Conservation (phyloP, 805 yeast species). For the Yarrowia hollandica region DNA sequence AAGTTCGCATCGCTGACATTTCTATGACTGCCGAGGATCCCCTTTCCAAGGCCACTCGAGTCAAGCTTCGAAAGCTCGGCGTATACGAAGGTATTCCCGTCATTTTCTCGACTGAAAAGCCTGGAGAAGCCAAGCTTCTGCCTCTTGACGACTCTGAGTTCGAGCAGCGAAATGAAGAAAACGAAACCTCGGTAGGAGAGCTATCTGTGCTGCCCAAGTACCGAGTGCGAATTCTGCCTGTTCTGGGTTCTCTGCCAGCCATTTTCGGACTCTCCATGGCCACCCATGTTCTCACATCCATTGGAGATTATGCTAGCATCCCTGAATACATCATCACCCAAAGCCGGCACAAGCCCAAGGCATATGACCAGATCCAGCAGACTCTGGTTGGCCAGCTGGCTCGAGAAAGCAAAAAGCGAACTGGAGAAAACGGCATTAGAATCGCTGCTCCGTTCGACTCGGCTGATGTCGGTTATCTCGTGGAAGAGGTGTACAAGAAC, state of each 20-base stretch:
- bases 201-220: constrained; percentile 84
- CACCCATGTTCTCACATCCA: constrained; percentile 71
- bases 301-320: constrained; percentile 64
- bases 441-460: constrained; percentile 59
- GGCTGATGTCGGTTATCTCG: constrained; percentile 71
- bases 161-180: constrained; percentile 57
- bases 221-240: constrained; percentile 93
- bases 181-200: constrained; percentile 58
- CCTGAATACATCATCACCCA: constrained; percentile 46
- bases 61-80: constrained; percentile 78
- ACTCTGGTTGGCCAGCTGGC: constrained; percentile 84
- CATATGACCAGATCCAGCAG: constrained; percentile 81
- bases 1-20: constrained; percentile 86
- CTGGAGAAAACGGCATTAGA: constrained; percentile 65
- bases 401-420: constrained; percentile 43
- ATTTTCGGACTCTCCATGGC: constrained; percentile 91
- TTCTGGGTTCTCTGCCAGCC: constrained; percentile 95
- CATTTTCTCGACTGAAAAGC: constrained; percentile 92
- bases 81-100: constrained; percentile 76
- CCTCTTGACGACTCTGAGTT: constrained; percentile 83
- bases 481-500: constrained; percentile 92
- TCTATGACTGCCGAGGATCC: constrained; percentile 93
- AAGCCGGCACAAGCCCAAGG: constrained; percentile 75
- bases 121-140: constrained; percentile 87
- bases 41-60: constrained; percentile 79